Base-by-base conservation (phyloP, 2,329 filamentous ascomycete species). In the Aspergillus neotritici region DNA sequence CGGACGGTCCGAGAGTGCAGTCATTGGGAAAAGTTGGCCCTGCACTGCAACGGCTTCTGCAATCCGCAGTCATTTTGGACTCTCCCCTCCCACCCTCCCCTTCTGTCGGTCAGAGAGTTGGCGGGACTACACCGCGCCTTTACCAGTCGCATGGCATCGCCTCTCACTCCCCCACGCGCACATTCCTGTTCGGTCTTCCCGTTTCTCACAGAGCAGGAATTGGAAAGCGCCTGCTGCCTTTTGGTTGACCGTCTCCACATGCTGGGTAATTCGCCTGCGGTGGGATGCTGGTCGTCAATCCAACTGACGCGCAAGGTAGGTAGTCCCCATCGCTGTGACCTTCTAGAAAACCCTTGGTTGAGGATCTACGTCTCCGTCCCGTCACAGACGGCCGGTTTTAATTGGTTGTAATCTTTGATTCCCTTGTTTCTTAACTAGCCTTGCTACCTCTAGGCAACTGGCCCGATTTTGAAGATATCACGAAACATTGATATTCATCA, bases 201-300 rank as follows among this genome's bases (percentile, higher is more conserved):
- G 5, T 78, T 76, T 46, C 72, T 87, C 21, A 76, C 67, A 9
- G 56, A 66, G 9, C 73, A 79, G 32, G 83, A 87, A 57, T 87
- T 87, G 51, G 66, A 77, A 41, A 74, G 80, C 56, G 78, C 75
- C 42, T 87, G 84, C 62, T 77, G 83, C 72, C 58, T 79, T 76
- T 41, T 79, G 68, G 43, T 53, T 41, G 44, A 55, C 51, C 29
- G 68, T 82, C 3, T 82, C 79, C 2, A 69, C 72, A 5, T 55
- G 76, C 31, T 73, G 79, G 43, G 69, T 66, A 48, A 68, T 69
- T 45, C 82, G 79, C 74, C 78, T 33, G 75, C 55, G 66, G 83
- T 44, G 42, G 67, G 73, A 38, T 76, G 21, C 21, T 25, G 73
- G 62, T 54, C 49, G 8, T 56, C 58, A 10, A 50, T 57, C 48